Evolutionary conservation across 306 rosid genomes (phyloP), one percentile per base, ranked within the genome.

Genomic region (Vigna nakashimae): DNA sequence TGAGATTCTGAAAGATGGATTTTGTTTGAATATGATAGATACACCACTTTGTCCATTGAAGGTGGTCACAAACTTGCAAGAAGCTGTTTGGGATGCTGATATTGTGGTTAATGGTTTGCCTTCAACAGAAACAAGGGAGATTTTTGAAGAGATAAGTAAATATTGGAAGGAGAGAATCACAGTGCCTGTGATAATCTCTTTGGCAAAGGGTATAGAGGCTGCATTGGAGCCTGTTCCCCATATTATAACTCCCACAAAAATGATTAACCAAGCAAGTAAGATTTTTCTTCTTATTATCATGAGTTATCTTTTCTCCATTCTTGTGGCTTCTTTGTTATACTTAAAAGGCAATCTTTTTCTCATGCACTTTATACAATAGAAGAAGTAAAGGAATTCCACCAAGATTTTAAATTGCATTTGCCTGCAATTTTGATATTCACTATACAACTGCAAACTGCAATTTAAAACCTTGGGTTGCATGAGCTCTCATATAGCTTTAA

Each of bases 41-140:
- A 94, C 98, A 7, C 98, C 98, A 24, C 89, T 94, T 67, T 92
- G 96, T 77, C 98, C 94, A 0, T 82, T 94, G 89, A 94, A 94
- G 79, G 98, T 94, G 13, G 96, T 94, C 16, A 90, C 96, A 3
- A 94, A 92, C 78, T 88, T 94, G 93, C 98, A 94, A 82, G 98
- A 94, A 73, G 98, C 98, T 50, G 93, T 94, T 78, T 94, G 97
- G 98, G 96, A 94, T 85, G 98, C 98, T 9, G 97, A 94, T 78
- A 83, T 94, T 65, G 94, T 94, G 15, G 91, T 94, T 40, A 94
- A 94, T 85, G 97, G 96, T n/a, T 77, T 94, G 91, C 98, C 98
- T 72, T 94, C 98, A n/a, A 94, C 98, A 11, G 98, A 94, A 73
- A 90, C 96, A 2, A 62, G 84, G 0, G 98, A 88, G 87, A 89